These are phyloP conservation scores for Phaffia rhodozyma DNA, from an alignment of 1,284 basidiomycete species.

Conservation along the genomic window DNA sequence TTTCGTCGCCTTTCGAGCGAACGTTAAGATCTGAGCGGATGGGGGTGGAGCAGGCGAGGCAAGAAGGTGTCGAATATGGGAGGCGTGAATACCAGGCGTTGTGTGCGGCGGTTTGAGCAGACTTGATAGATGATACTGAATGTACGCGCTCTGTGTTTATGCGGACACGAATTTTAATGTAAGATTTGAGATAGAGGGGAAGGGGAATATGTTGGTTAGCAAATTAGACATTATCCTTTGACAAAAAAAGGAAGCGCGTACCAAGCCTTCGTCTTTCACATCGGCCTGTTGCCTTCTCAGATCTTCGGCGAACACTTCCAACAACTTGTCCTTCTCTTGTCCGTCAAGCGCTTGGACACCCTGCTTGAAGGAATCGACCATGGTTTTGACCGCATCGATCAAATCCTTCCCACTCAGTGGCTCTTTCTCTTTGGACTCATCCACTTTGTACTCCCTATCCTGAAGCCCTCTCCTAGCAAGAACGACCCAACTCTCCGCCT, in stretches of 20 bases:
- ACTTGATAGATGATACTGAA: slow-evolving; percentile 9
- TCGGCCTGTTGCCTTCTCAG: slow-evolving; percentile 24
- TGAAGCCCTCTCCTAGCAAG: slow-evolving; percentile 27
- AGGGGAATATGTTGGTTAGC: no score
- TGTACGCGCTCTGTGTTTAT: slow-evolving; percentile 27
- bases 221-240: slow-evolving; percentile 27
- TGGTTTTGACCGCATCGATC: slow-evolving; percentile 23
- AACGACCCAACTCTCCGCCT: slow-evolving; percentile 25
- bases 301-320: slow-evolving; percentile 29
- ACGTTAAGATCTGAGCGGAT: slow-evolving; percentile 1
- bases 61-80: slow-evolving; percentile 25
- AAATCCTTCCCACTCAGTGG: slow-evolving; percentile 23
- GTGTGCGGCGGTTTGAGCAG: slow-evolving; percentile 22
- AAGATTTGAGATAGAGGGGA: no score
- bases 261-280: slow-evolving; percentile 16
- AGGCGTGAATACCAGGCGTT: slow-evolving; percentile 25
- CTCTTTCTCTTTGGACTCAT: slow-evolving; percentile 19
- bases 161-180: slow-evolving; percentile 25
- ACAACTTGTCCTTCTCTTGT: slow-evolving; percentile 19
- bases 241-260: background rate
- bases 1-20: slow-evolving; percentile 6
- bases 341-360: slow-evolving; percentile 18
- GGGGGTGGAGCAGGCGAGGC: slow-evolving; percentile 10
- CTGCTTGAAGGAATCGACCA: slow-evolving; percentile 14
- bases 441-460: slow-evolving; percentile 30